Evolutionary conservation across 441 rosid species (phyloP).

Genomic region (Brassica balearica): DNA sequence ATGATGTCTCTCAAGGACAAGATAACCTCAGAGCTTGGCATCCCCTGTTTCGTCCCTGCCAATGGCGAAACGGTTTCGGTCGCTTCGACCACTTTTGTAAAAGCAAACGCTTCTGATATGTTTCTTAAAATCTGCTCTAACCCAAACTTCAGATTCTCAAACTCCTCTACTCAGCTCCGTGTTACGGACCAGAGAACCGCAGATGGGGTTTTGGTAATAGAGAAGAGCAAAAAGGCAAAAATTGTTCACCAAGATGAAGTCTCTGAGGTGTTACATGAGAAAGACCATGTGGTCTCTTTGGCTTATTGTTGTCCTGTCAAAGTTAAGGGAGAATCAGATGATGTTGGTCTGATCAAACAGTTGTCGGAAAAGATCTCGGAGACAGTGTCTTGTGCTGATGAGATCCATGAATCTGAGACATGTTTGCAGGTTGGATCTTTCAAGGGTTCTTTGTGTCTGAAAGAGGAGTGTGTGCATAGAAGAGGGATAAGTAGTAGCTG

Average conservation of each 20-base stretch:
- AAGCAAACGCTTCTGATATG: slow-evolving; percentile 69
- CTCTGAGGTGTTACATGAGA: slow-evolving; percentile 52
- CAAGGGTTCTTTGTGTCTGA: slow-evolving; percentile 50
- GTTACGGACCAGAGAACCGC: slow-evolving; percentile 68
- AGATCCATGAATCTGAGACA: slow-evolving; percentile 54
- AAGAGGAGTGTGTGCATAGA: slow-evolving; percentile 67
- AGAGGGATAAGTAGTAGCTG: slow-evolving; percentile 34
- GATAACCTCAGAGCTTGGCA: slow-evolving; percentile 74
- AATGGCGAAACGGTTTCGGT: slow-evolving; percentile 72
- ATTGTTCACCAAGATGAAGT: slow-evolving; percentile 86
- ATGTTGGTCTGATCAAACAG: slow-evolving; percentile 46
- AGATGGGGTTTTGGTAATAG: slow-evolving; percentile 67
- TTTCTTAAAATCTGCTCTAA: slow-evolving; percentile 64
- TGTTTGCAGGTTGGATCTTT: slow-evolving; percentile 67
- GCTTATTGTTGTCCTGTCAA: slow-evolving; percentile 69
- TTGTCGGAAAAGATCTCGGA: slow-evolving; percentile 49
- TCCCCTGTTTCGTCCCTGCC: slow-evolving; percentile 75
- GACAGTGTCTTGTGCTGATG: slow-evolving; percentile 38
- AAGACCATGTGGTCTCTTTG: slow-evolving; percentile 54
- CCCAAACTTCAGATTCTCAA: slow-evolving; percentile 77
- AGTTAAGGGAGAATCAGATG: slow-evolving; percentile 26
- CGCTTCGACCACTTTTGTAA: slow-evolving; percentile 63
- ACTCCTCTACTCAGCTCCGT: slow-evolving; percentile 48
- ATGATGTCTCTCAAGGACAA: slow-evolving; percentile 77
- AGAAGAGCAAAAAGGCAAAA: slow-evolving; percentile 62